Conservation (phyloP, 306 rosid genomes). For the Delonix regia region DNA sequence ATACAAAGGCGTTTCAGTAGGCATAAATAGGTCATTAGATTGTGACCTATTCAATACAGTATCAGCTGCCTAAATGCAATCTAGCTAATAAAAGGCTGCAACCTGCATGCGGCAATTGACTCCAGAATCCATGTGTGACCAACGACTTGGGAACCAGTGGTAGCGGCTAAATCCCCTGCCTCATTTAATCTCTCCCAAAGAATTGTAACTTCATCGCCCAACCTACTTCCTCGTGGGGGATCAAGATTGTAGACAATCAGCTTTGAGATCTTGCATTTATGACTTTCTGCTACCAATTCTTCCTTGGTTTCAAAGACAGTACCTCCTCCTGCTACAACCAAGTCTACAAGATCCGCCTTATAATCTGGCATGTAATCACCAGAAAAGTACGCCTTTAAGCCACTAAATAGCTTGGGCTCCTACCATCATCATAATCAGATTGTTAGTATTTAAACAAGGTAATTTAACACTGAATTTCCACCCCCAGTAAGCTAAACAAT, state of each 20-base stretch:
- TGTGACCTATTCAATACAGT: neutral
- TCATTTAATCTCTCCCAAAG: conserved; percentile 81
- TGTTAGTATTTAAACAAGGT: neutral
- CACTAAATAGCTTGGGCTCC: conserved; percentile 75
- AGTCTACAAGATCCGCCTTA: conserved; percentile 68
- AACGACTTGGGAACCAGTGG: conserved; percentile 56
- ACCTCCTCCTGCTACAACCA: conserved; percentile 79
- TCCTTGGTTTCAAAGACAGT: conserved; percentile 53
- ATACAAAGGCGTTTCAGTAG: neutral
- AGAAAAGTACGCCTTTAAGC: conserved; percentile 66
- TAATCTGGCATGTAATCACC: conserved; percentile 65
- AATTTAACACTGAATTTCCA: conserved; percentile 3
- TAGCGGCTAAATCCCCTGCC: conserved; percentile 72
- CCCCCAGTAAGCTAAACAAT: conserved; percentile 8
- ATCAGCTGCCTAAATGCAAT: conserved; percentile 8
- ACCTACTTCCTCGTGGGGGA: conserved; percentile 71
- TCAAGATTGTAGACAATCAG: conserved; percentile 82
- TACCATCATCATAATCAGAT: conserved; percentile 39
- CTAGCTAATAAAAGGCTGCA: conserved; percentile 68
- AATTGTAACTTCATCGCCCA: conserved; percentile 85
- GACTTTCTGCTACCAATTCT: conserved; percentile 44
- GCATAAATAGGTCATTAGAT: neutral
- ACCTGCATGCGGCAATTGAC: conserved; percentile 72
- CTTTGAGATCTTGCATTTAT: conserved; percentile 30
- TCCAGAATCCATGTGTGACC: conserved; percentile 92